Evolutionary conservation across 805 yeast species (phyloP), one percentile per base, ranked within the genome.

Genomic region (Barnettozyma salicaria): DNA sequence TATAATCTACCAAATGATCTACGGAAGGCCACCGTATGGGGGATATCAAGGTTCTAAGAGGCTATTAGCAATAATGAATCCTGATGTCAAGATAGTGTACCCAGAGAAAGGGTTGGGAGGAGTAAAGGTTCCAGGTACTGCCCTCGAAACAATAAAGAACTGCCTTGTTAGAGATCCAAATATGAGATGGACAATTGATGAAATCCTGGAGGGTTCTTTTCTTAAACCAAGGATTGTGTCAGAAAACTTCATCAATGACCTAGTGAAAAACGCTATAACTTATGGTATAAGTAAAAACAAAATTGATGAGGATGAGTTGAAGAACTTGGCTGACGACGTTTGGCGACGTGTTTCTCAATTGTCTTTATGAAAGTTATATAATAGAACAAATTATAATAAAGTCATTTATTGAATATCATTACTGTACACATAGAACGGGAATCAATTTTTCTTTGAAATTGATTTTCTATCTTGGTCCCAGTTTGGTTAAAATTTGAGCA

Each of bases 1-100:
- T 58, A 90, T 92, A 4, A 67, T 92, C 1, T 90, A 88, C 60
- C 97, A 92, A 58, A 87, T 92, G 95, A 74, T 89, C 7, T 94
- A 92, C 51, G 96, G 96, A 0, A 72, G 72, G 43, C 90, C 97
- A 2, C 98, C 98, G 1, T 89, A 86, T 63, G 94, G 87, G 1
- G 67, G 69, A 4, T 85, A 74, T 49, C 74, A 78, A 34, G 92
- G 94, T 1, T 75, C 81, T 40, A 85, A 83, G 52, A 64, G 95
- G 42, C 66, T 87, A 26, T 64, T 80, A 55, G 96, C 96, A 2
- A 90, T 87, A 26, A 84, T 84, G 73, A 83, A 86, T 54, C 92
- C 95, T 0, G 80, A 80, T 43, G 75, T 85, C 18, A 75, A 76
- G 47, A 78, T 88, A 11, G 61, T 63, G 24, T 88, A 74, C 55